Conservation (phyloP, 2,329 filamentous ascomycete species). For the Sporothrix inflata region DNA sequence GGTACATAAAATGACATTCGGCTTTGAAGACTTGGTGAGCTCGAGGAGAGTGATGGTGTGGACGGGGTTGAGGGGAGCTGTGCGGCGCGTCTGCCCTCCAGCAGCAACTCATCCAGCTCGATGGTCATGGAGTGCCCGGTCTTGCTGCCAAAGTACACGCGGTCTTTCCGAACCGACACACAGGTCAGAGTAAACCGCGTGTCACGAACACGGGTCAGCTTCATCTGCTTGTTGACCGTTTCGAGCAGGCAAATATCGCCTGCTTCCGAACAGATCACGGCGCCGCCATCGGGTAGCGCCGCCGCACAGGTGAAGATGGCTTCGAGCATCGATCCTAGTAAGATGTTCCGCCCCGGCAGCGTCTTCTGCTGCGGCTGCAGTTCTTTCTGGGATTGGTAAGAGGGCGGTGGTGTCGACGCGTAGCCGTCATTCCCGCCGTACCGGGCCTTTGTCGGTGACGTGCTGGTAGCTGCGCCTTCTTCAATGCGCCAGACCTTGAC, state of each 20-base stretch:
- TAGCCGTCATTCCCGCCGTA: constrained; percentile 54
- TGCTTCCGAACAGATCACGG: constrained; percentile 82
- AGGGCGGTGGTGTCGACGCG: constrained; percentile 40
- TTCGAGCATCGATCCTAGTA: constrained; percentile 81
- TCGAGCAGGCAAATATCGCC: constrained; percentile 90
- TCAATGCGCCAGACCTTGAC: constrained; percentile 92
- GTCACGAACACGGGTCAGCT: constrained; percentile 67
- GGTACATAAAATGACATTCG: constrained; percentile 41
- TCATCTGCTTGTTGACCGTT: constrained; percentile 72
- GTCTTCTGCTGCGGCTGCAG: constrained; percentile 58
- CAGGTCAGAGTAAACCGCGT: constrained; percentile 71
- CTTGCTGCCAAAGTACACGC: constrained; percentile 70
- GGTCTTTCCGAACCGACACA: constrained; percentile 61
- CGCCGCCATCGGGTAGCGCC: constrained; percentile 70
- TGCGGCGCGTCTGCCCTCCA: constrained; percentile 24
- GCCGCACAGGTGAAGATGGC: constrained; percentile 80
- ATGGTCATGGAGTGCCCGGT: constrained; percentile 62
- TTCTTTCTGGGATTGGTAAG: constrained; percentile 33
- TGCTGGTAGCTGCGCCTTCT: constrained; percentile 54
- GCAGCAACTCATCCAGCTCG: constrained; percentile 53
- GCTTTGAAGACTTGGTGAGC: constrained; percentile 10
- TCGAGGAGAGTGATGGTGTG: constrained; percentile 37
- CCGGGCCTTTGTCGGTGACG: constrained; percentile 62
- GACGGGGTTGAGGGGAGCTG: constrained; percentile 36
- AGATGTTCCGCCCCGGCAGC: constrained; percentile 81